Percentiles rank a stretch among this genome's conserved stretches.
Conservation (phyloP, 1,284 basidiomycete species). For the Heliocybe sulcata region DNA sequence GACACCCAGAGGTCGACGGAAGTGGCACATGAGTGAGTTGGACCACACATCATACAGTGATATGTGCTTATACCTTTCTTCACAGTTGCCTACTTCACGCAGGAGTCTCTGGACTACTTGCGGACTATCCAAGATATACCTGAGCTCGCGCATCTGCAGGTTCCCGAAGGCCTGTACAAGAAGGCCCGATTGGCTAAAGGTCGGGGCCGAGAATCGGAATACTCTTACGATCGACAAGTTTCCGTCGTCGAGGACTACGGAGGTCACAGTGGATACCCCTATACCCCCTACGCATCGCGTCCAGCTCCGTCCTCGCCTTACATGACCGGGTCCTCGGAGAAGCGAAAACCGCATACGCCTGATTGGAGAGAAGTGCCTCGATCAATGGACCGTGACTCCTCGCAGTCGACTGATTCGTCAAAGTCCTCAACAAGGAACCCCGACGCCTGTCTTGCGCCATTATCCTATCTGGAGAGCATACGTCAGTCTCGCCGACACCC, state of each 20-base stretch:
- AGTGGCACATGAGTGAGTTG: constrained; percentile 35
- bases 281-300: neutral
- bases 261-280: neutral
- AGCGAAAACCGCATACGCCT: neutral
- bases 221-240: neutral
- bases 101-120: constrained; percentile 43
- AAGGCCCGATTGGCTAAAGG: constrained; percentile 53
- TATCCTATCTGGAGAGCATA: constrained; percentile 23
- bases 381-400: constrained; percentile 2
- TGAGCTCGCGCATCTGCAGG: constrained; percentile 39
- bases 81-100: constrained; percentile 33
- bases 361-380: constrained; percentile 4
- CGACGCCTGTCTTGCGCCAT: constrained; percentile 16
- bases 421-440: neutral
- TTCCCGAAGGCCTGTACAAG: constrained; percentile 53
- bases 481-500: constrained; percentile 20
- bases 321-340: neutral
- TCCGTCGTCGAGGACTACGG: neutral
- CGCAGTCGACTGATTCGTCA: constrained; percentile 1
- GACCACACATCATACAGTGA: neutral
- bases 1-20: constrained; percentile 22
- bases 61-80: constrained; percentile 1
- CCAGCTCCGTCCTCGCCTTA: neutral
- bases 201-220: constrained; percentile 16
- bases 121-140: constrained; percentile 52